Evolutionary conservation across 495 filamentous ascomycete species (phyloP).

Genomic region (Hypoxylon subgilvum): DNA sequence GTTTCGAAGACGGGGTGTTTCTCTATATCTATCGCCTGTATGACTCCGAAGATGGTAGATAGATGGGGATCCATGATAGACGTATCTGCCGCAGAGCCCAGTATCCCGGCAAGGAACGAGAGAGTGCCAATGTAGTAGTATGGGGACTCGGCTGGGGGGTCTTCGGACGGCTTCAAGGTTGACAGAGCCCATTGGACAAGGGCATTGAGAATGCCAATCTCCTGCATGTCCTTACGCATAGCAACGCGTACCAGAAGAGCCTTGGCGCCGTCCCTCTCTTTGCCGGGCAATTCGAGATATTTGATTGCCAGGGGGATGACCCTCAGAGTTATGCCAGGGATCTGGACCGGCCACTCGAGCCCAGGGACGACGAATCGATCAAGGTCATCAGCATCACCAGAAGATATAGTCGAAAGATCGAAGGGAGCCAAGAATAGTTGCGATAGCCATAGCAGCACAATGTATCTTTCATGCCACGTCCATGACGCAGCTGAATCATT

Average conservation of each 20-base stretch:
- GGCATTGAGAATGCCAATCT: constrained; percentile 68
- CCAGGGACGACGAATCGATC: constrained; percentile 41
- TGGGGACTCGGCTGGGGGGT: constrained; percentile 42
- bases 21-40: constrained; percentile 52
- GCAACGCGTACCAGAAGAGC: constrained; percentile 78
- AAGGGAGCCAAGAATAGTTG: constrained; percentile 93
- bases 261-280: constrained; percentile 86
- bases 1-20: constrained; percentile 49
- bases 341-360: constrained; percentile 55
- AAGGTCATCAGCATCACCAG: constrained; percentile 52
- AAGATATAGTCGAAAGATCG: constrained; percentile 84
- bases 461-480: constrained; percentile 86
- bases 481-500: constrained; percentile 44
- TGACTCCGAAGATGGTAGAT: constrained; percentile 51
- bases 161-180: constrained; percentile 52
- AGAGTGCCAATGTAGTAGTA: constrained; percentile 73
- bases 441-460: constrained; percentile 89
- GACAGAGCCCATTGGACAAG: constrained; percentile 72
- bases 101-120: constrained; percentile 75
- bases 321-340: constrained; percentile 74
- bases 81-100: constrained; percentile 57
- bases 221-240: constrained; percentile 87
- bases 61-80: constrained; percentile 59
- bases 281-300: constrained; percentile 76
- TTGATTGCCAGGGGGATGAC: constrained; percentile 71